Conservation (phyloP, 2,329 filamentous ascomycete genomes). For the Calonectria hongkongensis region DNA sequence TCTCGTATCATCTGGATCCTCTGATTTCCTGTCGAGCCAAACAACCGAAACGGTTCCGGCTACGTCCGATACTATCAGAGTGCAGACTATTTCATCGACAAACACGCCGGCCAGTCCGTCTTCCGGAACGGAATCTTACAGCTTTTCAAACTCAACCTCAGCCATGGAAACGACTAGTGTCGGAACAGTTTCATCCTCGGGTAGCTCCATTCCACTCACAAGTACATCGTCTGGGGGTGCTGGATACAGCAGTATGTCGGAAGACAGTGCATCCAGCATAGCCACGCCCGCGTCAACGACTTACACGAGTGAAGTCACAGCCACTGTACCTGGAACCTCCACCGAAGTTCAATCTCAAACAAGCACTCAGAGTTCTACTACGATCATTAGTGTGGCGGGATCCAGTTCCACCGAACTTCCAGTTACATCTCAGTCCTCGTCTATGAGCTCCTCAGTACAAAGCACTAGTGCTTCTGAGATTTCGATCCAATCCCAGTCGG, state of each 20-base stretch:
- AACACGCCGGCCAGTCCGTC: slow-evolving; percentile 39
- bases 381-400: slow-evolving; percentile 17
- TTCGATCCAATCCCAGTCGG: not conserved
- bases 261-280: not conserved
- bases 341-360: slow-evolving; percentile 23
- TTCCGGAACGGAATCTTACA: slow-evolving; percentile 43
- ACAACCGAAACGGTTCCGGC: not conserved
- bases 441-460: slow-evolving; percentile 4
- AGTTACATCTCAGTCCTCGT: not conserved
- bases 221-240: slow-evolving; percentile 30
- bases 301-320: slow-evolving; percentile 13
- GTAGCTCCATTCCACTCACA: slow-evolving; percentile 32
- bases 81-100: slow-evolving; percentile 18
- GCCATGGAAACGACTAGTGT: slow-evolving; percentile 35
- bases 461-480: slow-evolving; percentile 1
- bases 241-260: slow-evolving; percentile 15
- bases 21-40: not conserved
- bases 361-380: slow-evolving; percentile 21
- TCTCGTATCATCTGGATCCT: not conserved
- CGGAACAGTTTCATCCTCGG: slow-evolving; percentile 35
- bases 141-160: slow-evolving; percentile 43
- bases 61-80: slow-evolving; percentile 3
- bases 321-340: not conserved
- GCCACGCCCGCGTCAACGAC: slow-evolving; percentile 14
- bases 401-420: not conserved